These are phyloP conservation scores for Alloteropsis semialata DNA, from an alignment of 176 grass and related monocot species.

Conservation along the genomic window DNA sequence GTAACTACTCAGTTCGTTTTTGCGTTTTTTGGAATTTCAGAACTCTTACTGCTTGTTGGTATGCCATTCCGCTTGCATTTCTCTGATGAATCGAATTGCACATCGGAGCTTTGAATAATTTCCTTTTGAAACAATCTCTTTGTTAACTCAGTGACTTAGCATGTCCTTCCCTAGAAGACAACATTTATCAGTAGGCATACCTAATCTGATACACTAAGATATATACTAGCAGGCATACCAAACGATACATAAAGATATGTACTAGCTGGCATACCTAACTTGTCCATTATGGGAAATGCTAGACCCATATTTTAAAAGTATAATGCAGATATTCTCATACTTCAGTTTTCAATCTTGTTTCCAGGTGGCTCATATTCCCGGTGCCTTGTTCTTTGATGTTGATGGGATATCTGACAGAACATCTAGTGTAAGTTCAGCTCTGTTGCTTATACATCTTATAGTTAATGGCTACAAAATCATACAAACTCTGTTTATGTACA, in stretches of 20 bases:
- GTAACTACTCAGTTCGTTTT: constrained; percentile 17
- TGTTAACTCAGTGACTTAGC: background rate
- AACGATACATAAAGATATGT: background rate
- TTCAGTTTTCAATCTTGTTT: constrained; percentile 11
- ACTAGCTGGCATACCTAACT: background rate
- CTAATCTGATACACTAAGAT: background rate
- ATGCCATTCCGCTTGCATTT: background rate
- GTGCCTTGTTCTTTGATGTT: constrained; percentile 93
- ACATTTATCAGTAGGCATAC: background rate
- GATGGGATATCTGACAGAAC: constrained; percentile 89
- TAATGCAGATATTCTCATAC: background rate
- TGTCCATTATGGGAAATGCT: background rate
- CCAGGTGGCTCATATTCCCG: constrained; percentile 95
- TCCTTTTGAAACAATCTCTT: background rate
- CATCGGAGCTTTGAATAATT: background rate
- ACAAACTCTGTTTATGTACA: background rate
- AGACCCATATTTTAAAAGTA: background rate
- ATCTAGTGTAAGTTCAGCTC: constrained; percentile 62
- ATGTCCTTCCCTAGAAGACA: background rate
- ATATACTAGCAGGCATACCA: background rate
- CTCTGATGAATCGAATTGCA: background rate
- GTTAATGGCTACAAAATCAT: background rate
- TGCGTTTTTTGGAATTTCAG: background rate
- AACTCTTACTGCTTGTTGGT: background rate
- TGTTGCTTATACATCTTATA: background rate